Percentiles rank a stretch among this genome's conserved stretches.
Evolutionary conservation across 208 protist genomes (phyloP).

Genomic region (Trypanosoma avium): DNA sequence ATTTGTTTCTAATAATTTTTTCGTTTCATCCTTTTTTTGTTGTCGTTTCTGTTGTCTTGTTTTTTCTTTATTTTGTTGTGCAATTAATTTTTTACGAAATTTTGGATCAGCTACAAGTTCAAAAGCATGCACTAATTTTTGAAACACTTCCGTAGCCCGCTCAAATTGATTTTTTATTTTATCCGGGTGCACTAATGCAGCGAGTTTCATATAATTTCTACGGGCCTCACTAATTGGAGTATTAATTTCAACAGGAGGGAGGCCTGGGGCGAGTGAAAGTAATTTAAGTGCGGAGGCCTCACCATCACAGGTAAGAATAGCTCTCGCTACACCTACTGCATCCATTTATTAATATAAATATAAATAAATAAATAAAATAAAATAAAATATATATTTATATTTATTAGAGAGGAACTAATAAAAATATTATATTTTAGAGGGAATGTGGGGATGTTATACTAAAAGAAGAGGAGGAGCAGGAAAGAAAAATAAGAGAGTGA

Average conservation of each 20-base stretch:
- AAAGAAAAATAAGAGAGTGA: constrained; percentile 1
- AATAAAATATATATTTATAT: constrained; percentile 11
- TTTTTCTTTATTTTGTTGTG: constrained; percentile 12
- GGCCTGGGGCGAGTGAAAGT: constrained; percentile 61
- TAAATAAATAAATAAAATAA: constrained; percentile 13
- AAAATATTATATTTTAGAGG: background rate
- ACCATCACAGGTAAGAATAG: constrained; percentile 47
- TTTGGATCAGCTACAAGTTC: constrained; percentile 74
- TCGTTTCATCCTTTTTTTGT: constrained; percentile 1
- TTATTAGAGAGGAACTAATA: background rate
- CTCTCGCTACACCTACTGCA: constrained; percentile 42
- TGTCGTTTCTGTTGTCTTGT: background rate
- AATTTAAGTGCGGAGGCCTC: constrained; percentile 33
- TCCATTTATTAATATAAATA: constrained; percentile 29
- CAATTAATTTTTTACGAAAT: constrained; percentile 35
- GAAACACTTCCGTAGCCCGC: constrained; percentile 78
- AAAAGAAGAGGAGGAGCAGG: constrained; percentile 3
- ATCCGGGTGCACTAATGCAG: constrained; percentile 75
- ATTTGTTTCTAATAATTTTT: too few relatives aligned
- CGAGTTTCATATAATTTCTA: constrained; percentile 82
- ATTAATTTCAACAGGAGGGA: constrained; percentile 54
- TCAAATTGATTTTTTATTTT: constrained; percentile 67
- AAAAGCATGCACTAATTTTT: constrained; percentile 80
- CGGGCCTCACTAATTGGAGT: constrained; percentile 66
- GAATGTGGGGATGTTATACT: background rate